A percentile compares a stretch with the other conserved stretches of the same genome.
These are phyloP conservation scores for Camelina laxa DNA, from an alignment of 345 rosid genomes.

Conservation along the genomic window DNA sequence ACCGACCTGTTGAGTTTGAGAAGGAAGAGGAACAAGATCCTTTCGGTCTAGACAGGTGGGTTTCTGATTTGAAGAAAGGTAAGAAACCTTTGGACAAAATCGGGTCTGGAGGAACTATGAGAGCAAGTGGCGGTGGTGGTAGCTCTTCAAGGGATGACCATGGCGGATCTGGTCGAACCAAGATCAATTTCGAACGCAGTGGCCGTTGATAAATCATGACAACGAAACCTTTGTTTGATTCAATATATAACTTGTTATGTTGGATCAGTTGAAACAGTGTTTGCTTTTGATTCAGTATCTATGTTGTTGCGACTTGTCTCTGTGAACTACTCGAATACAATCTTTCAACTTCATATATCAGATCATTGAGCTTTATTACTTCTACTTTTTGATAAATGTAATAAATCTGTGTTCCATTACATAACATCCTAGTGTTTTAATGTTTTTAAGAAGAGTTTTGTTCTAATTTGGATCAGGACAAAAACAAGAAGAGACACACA, in stretches of 20 bases:
- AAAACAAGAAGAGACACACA: not conserved
- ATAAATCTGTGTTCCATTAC: not conserved
- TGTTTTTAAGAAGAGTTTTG: not conserved
- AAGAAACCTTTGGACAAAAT: constrained; percentile 86
- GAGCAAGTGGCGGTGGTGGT: constrained; percentile 83
- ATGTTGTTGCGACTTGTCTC: constrained; percentile 23
- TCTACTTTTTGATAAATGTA: not conserved
- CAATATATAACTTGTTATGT: constrained; percentile 3
- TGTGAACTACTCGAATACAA: constrained; percentile 11
- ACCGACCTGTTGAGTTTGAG: constrained; percentile 86
- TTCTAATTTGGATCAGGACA: not conserved
- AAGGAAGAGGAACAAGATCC: constrained; percentile 96
- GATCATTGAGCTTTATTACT: not conserved
- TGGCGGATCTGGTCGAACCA: constrained; percentile 75
- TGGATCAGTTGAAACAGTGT: constrained; percentile 26
- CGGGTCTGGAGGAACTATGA: constrained; percentile 87
- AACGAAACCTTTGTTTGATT: not conserved
- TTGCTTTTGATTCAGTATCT: constrained; percentile 26
- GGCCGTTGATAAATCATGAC: constrained; percentile 32
- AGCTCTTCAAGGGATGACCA: constrained; percentile 79
- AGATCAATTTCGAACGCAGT: constrained; percentile 83
- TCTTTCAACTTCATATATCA: constrained; percentile 26
- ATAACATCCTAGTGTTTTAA: not conserved
- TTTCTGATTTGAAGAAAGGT: constrained; percentile 78
- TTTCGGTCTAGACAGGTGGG: constrained; percentile 83